Evolutionary conservation across 306 rosid species (phyloP).

Genomic region (Rubus idaeus): DNA sequence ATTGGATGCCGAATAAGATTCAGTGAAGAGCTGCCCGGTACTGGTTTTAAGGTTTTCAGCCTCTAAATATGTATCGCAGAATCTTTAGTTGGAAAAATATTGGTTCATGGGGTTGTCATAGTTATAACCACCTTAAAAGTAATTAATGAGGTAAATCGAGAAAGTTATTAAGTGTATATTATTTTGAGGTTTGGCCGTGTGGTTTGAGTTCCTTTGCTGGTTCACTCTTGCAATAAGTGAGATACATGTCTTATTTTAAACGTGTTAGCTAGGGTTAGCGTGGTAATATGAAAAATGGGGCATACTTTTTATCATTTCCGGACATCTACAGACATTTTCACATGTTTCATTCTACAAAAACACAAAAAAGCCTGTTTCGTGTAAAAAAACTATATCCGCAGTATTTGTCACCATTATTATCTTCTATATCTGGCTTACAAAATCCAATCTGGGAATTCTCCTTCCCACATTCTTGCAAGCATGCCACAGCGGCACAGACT

Average conservation of each 20-base stretch:
- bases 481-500: neutral
- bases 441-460: too few species aligned
- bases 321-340: neutral
- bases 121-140: neutral
- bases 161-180: neutral
- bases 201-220: neutral
- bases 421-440: too few species aligned
- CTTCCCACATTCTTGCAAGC: neutral
- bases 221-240: neutral
- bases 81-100: neutral
- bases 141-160: neutral
- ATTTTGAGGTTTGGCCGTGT: too few species aligned
- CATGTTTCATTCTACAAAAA: neutral
- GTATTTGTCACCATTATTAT: neutral
- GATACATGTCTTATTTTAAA: neutral
- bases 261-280: neutral
- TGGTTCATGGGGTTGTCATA: neutral
- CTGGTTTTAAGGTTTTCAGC: neutral
- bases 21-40: neutral
- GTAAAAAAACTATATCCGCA: neutral
- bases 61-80: neutral
- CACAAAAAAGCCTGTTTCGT: neutral
- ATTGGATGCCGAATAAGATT: constrained; percentile 11
- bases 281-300: neutral
- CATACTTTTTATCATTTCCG: neutral